Evolutionary conservation across 768 basidiomycete species (phyloP), one percentile per base, ranked within the genome.

Genomic region (Russula emetica): DNA sequence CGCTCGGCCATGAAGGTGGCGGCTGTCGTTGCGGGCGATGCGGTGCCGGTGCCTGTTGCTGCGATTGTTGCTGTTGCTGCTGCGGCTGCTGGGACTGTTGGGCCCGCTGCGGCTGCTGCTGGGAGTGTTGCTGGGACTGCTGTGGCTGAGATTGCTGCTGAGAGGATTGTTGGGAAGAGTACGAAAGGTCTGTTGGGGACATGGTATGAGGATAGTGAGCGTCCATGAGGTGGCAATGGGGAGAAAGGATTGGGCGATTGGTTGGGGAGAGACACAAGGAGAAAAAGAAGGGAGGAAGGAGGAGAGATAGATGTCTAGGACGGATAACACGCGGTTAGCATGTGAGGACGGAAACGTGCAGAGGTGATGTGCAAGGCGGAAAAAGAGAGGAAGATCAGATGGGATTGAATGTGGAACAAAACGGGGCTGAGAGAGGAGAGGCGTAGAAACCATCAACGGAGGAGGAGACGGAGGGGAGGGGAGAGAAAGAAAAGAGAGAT

Each of bases 101-200:
- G 1, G 47, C 20, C 34, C 55, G 60, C 22, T 58, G 56, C 30
- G 55, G 50, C 26, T 63, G 62, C 30, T 72, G 72, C 58, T 75
- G 63, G 24, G 36, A 20, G 24, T 38, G 52, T 32, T 52, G 51
- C 20, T 60, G 63, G 24, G 62, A 58, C 26, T 58, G 55, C 18
- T 72, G 72, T 57, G 74, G 54, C 4, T 57, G 56, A 45, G 60
- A 61, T 45, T 55, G 60, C 20, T 73, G 73, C 58, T 75, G 66
- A 38, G 60, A 68, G 20, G 72, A 71, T 58, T 70, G 69, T 24
- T 60, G 67, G 28, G 70, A 72, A 38, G 73, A 67, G 67, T 75
- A 77, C 66, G 73, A 73, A 40, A 68, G 64, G 62, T 73, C 71
- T 61, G 60, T 60, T 51, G 70, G 60, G 65, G 72, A 71, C 71